Evolutionary conservation across 305 asterid species (phyloP), one percentile per base, ranked within the genome.

Genomic region (Fraxinus albicans): DNA sequence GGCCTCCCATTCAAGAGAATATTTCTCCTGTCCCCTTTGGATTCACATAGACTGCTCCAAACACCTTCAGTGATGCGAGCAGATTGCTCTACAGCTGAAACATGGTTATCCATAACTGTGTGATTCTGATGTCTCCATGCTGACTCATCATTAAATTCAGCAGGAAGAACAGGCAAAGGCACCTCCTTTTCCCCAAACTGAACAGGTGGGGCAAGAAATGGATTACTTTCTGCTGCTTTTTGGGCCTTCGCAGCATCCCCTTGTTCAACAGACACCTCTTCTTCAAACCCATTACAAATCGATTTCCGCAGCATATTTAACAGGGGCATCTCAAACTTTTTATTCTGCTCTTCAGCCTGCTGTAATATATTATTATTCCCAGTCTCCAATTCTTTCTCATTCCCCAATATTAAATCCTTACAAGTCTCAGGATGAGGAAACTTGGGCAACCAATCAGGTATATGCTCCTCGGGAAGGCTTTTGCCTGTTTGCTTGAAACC

Each of bases 401-500:
- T 79, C 53, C 25, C 80, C n/a, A 38, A 63, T 25, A 83, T 79
- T 33, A 79, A 65, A 38, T 84, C 77, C 55, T 73, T 73, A 27
- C 76, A 88, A 65, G 93, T 87, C 40, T 78, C 81, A 13, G 88
- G 85, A 79, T 88, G 89, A 6, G 93, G 94, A 83, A 89, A 91
- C 85, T 40, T 85, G 58, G 92, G 96, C 85, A 92, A 79, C 94
- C 98, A 95, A 77, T 86, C 72, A 74, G 98, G 98, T 81, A 95
- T 89, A 85, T 91, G 92, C 44, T 86, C 92, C 17, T 79, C 84
- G 3, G 91, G 93, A 0, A 93, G 91, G n/a, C 19, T 83, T 80
- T 88, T 93, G 55, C 86, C 93, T 8, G 79, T 85, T 83, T 87
- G 91, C 44, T 80, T 84, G 86, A 88, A 91, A 89, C 92, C 88